Evolutionary conservation across 176 grass and related monocot species (phyloP), one percentile per base, ranked within the genome.

Genomic region (Juncus inflexus): DNA sequence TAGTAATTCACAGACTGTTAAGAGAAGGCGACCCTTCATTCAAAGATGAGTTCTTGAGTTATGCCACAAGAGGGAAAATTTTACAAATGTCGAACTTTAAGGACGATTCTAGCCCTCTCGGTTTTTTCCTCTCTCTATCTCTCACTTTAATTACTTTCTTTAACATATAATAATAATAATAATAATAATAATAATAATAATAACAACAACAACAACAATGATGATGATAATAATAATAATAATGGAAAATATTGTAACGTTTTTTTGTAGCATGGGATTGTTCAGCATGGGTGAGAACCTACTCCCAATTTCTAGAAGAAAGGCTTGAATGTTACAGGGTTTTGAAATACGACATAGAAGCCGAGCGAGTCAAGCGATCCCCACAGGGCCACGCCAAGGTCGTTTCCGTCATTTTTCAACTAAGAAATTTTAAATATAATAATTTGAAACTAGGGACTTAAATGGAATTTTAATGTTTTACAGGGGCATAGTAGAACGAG

Each of bases 401-500:
- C 67, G 5, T 13, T 38, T 53, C 63, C 15, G 43, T 40, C 55
- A 47, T 47, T 47, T 47, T 9, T 47, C 6, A 47, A 47, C 43
- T 0, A 6, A 47, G 43, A 47, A 47, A 47, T 47, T 47, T 47
- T 9, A 47, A 6, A 9, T 9, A 47, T 47, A 47, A 47, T 47
- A 47, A 2, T 42, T 0, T 42, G 51, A 16, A 43, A 3, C 28
- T 63, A 55, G 12, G 49, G 28, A 28, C 15, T 7, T 4, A 12
- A 61, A 10, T 74, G 16, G 35, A 12, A 42, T 77, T 37, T 73
- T 14, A 3, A 43, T 4, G 38, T 71, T 36, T 15, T 19, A 15
- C 3, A 97, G 92, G 82, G 87, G 62, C 87, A 97, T 74, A 97
- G 87, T 70, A 76, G 92, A 79, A 97, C 85, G 60, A 89, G 92